Conservation (phyloP, 257 asterid genomes). For the Solanum piurae region DNA sequence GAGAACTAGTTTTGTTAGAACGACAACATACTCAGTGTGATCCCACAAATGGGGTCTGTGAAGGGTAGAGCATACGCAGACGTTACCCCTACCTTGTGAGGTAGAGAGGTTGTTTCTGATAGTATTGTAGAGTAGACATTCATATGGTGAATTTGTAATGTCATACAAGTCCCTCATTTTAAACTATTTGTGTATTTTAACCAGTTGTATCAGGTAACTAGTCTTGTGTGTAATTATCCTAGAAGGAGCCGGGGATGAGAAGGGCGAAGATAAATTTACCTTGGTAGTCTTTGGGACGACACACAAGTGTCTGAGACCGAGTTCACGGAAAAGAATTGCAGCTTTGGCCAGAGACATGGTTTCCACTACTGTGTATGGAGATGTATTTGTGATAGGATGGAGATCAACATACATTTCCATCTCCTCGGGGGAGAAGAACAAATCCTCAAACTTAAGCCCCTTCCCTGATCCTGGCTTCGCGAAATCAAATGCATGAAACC, state of each 20-base stretch:
- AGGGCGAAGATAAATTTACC: constrained; percentile 31
- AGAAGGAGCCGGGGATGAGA: neutral
- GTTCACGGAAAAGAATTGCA: constrained; percentile 72
- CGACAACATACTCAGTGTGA: neutral
- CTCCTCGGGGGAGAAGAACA: constrained; percentile 57
- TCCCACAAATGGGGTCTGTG: neutral
- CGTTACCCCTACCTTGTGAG: neutral
- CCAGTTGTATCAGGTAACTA: neutral
- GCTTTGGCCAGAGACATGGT: constrained; percentile 98
- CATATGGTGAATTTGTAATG: neutral
- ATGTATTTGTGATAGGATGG: constrained; percentile 79
- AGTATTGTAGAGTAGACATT: neutral
- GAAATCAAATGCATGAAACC: constrained; percentile 64
- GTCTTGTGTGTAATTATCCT: neutral
- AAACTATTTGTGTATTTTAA: neutral
- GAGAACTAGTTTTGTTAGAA: neutral
- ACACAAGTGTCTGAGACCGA: constrained; percentile 85
- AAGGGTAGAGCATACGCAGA: neutral
- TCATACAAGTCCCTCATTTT: neutral
- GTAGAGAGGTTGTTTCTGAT: neutral
- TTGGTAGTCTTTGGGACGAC: constrained; percentile 80
- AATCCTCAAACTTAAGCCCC: constrained; percentile 77
- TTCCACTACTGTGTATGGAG: constrained; percentile 91
- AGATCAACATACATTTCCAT: constrained; percentile 93
- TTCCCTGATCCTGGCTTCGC: constrained; percentile 91